Conservation (phyloP, 1,284 basidiomycete species). For the Somion occarium region DNA sequence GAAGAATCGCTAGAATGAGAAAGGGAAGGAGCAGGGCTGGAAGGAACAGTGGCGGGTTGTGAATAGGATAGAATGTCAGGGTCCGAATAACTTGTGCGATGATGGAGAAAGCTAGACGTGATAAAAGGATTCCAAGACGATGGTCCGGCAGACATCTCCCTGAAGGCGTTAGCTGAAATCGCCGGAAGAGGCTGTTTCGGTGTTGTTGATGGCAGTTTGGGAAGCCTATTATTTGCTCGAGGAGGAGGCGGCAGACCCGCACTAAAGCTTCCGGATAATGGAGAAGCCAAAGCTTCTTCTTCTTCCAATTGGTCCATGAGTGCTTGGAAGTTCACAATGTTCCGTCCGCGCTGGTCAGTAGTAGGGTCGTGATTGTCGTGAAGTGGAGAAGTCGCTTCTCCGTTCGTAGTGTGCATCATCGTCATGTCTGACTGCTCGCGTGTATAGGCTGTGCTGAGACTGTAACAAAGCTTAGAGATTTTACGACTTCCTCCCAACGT, state of each 20-base stretch:
- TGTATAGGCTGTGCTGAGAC: background rate
- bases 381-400: background rate
- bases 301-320: background rate
- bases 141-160: constrained; percentile 11
- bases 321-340: background rate
- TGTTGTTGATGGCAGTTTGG: background rate
- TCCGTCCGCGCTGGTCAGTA: constrained; percentile 1
- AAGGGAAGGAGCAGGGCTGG: background rate
- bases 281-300: background rate
- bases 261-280: background rate
- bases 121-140: constrained; percentile 39
- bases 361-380: constrained; percentile 1
- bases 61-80: constrained; percentile 13
- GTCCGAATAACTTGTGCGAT: constrained; percentile 3
- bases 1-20: constrained; percentile 6
- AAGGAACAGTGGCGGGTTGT: background rate
- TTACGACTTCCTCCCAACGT: background rate
- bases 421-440: background rate
- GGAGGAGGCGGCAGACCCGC: constrained; percentile 17
- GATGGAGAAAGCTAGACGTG: constrained; percentile 27
- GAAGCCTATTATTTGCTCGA: constrained; percentile 16
- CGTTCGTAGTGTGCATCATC: background rate
- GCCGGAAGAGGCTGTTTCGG: background rate
- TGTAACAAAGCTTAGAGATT: background rate
- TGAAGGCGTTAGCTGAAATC: constrained; percentile 9